A percentile compares a stretch with the other conserved stretches of the same genome.
phyloP scores from a whole-genome alignment of 495 filamentous ascomycete genomes.

The Xylaria curta region DNA sequence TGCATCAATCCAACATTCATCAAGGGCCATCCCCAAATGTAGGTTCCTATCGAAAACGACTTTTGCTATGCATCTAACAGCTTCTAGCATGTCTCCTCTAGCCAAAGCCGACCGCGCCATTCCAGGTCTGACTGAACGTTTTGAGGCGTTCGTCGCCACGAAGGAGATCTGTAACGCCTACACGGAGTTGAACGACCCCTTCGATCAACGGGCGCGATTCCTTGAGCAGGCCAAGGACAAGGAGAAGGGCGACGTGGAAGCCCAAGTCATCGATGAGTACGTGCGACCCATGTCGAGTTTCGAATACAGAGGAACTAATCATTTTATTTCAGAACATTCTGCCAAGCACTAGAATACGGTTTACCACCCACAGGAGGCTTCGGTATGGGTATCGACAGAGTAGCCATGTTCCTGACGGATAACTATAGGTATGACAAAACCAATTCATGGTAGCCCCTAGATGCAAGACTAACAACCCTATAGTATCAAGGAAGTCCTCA shows the following conservation, averaged over 20 bases:
- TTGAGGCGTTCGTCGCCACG: conserved; percentile 97
- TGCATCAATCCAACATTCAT: conserved; percentile 98
- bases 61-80: conserved; percentile 22
- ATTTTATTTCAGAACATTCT: conserved; percentile 70
- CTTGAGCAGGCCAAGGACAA: conserved; percentile 97
- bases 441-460: conserved; percentile 7
- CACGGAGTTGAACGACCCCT: conserved; percentile 97
- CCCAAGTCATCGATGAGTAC: conserved; percentile 88
- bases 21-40: conserved; percentile 55
- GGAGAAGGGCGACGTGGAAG: conserved; percentile 95
- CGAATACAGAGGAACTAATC: conserved; percentile 9
- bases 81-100: conserved; percentile 84
- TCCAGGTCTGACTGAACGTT: conserved; percentile 90
- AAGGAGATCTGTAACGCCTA: conserved; percentile 97
- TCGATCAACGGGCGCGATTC: conserved; percentile 91
- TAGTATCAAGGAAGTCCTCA: conserved; percentile 89
- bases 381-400: conserved; percentile 95
- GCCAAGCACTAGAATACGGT: conserved; percentile 78
- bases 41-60: neutral
- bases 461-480: conserved; percentile 3
- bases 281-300: conserved; percentile 38
- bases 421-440: conserved; percentile 64
- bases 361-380: conserved; percentile 94
- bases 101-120: conserved; percentile 90
- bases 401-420: conserved; percentile 97